phyloP scores from a whole-genome alignment of 164 flowering plant species.

The Hamamelis virginiana region DNA sequence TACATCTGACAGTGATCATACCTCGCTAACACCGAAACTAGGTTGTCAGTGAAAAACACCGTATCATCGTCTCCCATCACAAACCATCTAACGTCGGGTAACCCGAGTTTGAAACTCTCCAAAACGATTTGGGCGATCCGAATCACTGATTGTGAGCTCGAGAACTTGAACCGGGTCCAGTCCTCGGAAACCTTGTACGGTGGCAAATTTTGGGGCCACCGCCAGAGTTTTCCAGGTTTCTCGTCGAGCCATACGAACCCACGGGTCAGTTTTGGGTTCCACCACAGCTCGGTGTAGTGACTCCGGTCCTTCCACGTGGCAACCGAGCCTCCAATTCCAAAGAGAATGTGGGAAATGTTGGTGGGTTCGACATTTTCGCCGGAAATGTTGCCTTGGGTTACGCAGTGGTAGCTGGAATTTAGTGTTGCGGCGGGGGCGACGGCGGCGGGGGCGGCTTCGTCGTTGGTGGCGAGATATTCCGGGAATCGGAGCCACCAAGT shows the following conservation, averaged over 20 bases:
- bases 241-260: constrained; percentile 61
- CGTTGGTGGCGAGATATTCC: neutral
- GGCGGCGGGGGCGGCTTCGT: neutral
- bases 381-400: neutral
- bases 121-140: constrained; percentile 62
- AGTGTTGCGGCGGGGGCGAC: neutral
- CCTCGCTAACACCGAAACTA: constrained; percentile 48
- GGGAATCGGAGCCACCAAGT: constrained; percentile 16
- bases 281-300: constrained; percentile 51
- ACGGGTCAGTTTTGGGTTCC: constrained; percentile 43
- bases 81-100: constrained; percentile 69
- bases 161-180: constrained; percentile 31
- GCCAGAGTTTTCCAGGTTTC: constrained; percentile 14
- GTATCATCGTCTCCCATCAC: constrained; percentile 95
- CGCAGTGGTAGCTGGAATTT: too few relatives aligned
- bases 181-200: constrained; percentile 40
- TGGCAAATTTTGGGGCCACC: constrained; percentile 17
- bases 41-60: constrained; percentile 67
- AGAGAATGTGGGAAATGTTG: constrained; percentile 52
- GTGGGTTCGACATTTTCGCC: constrained; percentile 20
- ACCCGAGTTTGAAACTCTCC: constrained; percentile 46
- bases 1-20: constrained; percentile 65
- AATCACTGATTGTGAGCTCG: constrained; percentile 45
- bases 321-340: constrained; percentile 48
- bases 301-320: constrained; percentile 45